Evolutionary conservation across 345 rosid species (phyloP), one percentile per base, ranked within the genome.

Genomic region (Sonneratia alba): DNA sequence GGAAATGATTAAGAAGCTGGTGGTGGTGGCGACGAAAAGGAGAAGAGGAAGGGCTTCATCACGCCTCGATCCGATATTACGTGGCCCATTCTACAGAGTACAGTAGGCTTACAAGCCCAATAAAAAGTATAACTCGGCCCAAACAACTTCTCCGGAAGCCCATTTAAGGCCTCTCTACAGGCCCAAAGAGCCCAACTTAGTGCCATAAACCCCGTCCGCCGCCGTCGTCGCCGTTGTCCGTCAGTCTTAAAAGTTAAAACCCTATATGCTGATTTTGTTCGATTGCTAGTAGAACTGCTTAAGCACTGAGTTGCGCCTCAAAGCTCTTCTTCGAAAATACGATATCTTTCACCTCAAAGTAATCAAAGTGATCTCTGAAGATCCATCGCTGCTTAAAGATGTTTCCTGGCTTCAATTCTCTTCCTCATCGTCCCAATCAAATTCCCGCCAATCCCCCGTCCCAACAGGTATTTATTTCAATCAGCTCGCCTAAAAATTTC

Each of bases 401-500:
- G 76, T 53, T 36, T 55, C 76, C 76, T 2, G 18, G 70, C 70
- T 73, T 38, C 55, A 73, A 67, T 67, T 49, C 76, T 53, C 37
- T 43, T 49, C 57, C 61, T 65, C 75, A 45, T 48, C 70, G 32
- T 24, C 62, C 69, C 69, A 64, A 51, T 55, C 76, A 55, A 27
- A 18, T 53, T 42, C 76, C 70, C 65, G 76, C 42, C 63, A 48
- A 51, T 70, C 61, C 22, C 18, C 15, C 59, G 10, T 68, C 76
- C 27, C 70, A 56, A 27, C 76, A 73, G 76, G 76, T 73, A 73
- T 37, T 36, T 22, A 47, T 37, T 2, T 70, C 47, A 18, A n/a
- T 37, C 12, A 3, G 37, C 66, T 27, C 36, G 16, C 37, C 38
- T 0, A 27, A 34, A 22, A 27, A 6, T 32, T 15, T 4, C 66